phyloP scores from a whole-genome alignment of 345 rosid genomes.

The Pseudoturritis turrita region DNA sequence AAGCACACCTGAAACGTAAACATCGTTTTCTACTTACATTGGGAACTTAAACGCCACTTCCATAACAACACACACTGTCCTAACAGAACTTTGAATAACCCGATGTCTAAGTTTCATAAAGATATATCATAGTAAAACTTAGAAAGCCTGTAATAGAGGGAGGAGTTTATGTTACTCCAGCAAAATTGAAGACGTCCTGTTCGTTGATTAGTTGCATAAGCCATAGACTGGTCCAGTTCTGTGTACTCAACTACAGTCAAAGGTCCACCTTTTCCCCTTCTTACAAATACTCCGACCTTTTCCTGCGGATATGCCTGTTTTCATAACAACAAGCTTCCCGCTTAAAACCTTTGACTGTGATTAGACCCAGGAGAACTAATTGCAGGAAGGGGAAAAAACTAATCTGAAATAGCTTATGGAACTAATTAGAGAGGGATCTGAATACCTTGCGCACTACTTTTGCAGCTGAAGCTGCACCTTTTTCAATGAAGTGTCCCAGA shows the following conservation, averaged over 20 bases:
- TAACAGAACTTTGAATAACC: neutral
- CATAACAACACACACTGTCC: neutral
- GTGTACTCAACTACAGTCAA: conserved; percentile 94
- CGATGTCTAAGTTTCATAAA: neutral
- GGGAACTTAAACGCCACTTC: neutral
- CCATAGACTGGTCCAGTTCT: conserved; percentile 74
- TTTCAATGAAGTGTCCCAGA: conserved; percentile 92
- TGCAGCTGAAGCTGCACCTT: conserved; percentile 90
- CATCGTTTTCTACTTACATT: neutral
- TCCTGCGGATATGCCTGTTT: conserved; percentile 92
- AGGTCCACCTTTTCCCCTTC: conserved; percentile 98
- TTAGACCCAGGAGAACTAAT: neutral
- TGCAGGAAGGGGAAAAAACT: neutral
- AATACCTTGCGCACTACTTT: conserved; percentile 96
- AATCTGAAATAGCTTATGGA: neutral
- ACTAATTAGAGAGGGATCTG: neutral
- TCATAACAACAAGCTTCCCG: conserved; percentile 5
- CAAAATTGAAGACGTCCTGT: conserved; percentile 96
- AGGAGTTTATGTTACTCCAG: conserved; percentile 84
- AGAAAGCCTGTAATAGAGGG: neutral
- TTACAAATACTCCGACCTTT: conserved; percentile 95
- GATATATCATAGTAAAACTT: neutral
- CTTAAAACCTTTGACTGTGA: neutral
- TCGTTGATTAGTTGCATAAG: conserved; percentile 80
- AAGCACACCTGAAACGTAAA: conserved; percentile 69